phyloP scores from a whole-genome alignment of 371 early-diverging fungal species.

The Mycotypha africana region DNA sequence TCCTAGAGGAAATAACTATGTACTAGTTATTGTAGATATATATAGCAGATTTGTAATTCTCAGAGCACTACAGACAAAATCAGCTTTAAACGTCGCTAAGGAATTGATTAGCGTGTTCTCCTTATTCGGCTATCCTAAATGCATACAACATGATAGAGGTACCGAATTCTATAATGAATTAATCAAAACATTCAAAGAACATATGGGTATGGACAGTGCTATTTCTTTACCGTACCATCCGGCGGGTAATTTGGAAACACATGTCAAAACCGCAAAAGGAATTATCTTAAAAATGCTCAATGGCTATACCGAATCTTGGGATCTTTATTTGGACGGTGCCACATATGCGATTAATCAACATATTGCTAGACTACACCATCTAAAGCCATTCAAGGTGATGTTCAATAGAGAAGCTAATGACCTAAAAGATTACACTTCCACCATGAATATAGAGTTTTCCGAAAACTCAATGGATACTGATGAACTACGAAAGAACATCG shows the following conservation, averaged over 20 bases:
- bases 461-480: background rate
- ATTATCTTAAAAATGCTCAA: slow-evolving; percentile 1
- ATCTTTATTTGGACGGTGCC: slow-evolving; percentile 1
- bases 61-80: slow-evolving; percentile 1
- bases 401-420: slow-evolving; percentile 6
- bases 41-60: slow-evolving; percentile 2
- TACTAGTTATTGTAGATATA: slow-evolving; percentile 3
- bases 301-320: slow-evolving; percentile 2
- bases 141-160: background rate
- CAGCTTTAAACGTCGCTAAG: background rate
- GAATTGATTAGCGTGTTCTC: background rate
- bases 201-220: background rate
- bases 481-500: background rate
- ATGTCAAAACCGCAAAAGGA: background rate
- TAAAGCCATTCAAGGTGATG: slow-evolving; percentile 6
- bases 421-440: background rate
- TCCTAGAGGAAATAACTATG: slow-evolving; percentile 2
- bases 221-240: background rate
- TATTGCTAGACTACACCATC: slow-evolving; percentile 1
- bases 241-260: background rate
- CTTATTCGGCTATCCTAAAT: background rate
- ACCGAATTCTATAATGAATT: background rate
- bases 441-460: background rate
- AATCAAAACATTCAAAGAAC: background rate
- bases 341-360: background rate